Base-by-base conservation (phyloP, 306 rosid genomes). In the Ormosia emarginata region DNA sequence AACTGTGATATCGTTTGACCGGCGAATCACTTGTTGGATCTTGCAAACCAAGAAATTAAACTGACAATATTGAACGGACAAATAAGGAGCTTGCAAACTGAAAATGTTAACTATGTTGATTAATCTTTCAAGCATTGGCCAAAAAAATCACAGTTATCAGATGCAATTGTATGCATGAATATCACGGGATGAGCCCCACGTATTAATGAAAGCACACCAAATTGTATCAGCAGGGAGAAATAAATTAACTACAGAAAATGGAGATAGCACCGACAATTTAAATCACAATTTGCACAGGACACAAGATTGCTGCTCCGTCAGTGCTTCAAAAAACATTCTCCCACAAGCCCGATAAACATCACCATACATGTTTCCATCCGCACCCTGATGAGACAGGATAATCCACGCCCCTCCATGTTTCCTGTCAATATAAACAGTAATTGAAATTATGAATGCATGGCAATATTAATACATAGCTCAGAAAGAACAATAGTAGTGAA, bases 121-220 rank as follows among this genome's bases (percentile, higher is more conserved):
- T 74, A 81, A 84, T 73, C 55, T 66, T 81, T 77, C 77, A 84
- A 84, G 84, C 84, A 84, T 84, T 84, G 86, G 81, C 77, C 68
- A 76, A 59, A 71, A 56, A 59, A 75, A 44, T 32, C 44, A 59
- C 65, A 83, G 87, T 71, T 68, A 77, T 74, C 65, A 44, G 76
- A 77, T 71, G 88, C 88, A 82, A 69, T 77, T 72, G 78, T 46
- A 76, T n/a, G 87, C 76, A 85, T 76, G 49, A 76, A 74, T 82
- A 75, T 55, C 78, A 70, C 70, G 58, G 70, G 49, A 49, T 18
- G 68, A 50, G 78, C 50, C 77, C 83, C 61, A 59, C 69, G 24
- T 24, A 53, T 50, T 44, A 71, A 36, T 75, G 53, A 66, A 79
- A 81, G 62, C 84, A 40, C 77, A 29, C 61, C 40, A 17, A 79